phyloP scores from a whole-genome alignment of 441 rosid species.

The Capsella rubella region DNA sequence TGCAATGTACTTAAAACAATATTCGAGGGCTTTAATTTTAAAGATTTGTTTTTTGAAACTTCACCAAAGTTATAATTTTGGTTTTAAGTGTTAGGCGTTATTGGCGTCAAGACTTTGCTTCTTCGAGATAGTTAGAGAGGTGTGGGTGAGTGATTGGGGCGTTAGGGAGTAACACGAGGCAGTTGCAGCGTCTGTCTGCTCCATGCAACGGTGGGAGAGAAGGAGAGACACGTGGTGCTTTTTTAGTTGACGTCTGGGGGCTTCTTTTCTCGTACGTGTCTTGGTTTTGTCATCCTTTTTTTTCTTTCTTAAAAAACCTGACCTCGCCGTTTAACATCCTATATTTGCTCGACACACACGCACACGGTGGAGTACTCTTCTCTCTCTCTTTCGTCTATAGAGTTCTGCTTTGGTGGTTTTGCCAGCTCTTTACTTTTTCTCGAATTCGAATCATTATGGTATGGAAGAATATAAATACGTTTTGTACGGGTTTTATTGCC shows the following conservation, averaged over 20 bases:
- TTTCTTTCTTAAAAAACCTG: constrained; percentile 12
- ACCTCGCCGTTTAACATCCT: constrained; percentile 40
- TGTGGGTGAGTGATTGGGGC: constrained; percentile 24
- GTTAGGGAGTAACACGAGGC: constrained; percentile 43
- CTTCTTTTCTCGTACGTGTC: constrained; percentile 45
- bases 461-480: neutral
- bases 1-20: constrained; percentile 26
- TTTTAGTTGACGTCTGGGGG: constrained; percentile 39
- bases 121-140: constrained; percentile 22
- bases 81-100: constrained; percentile 23
- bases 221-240: constrained; percentile 27
- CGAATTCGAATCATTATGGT: neutral
- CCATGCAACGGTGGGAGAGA: constrained; percentile 48
- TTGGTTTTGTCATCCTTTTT: constrained; percentile 7
- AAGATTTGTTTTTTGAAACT: neutral
- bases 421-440: neutral
- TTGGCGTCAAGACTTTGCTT: constrained; percentile 22
- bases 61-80: neutral
- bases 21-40: neutral
- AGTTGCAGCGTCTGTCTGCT: constrained; percentile 43
- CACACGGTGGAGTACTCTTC: neutral
- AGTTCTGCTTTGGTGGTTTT: neutral
- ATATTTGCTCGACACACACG: constrained; percentile 30
- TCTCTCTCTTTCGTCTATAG: neutral
- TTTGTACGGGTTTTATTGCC: neutral